phyloP scores from a whole-genome alignment of 2,329 filamentous ascomycete species.

The Colletotrichum ledebouriae region DNA sequence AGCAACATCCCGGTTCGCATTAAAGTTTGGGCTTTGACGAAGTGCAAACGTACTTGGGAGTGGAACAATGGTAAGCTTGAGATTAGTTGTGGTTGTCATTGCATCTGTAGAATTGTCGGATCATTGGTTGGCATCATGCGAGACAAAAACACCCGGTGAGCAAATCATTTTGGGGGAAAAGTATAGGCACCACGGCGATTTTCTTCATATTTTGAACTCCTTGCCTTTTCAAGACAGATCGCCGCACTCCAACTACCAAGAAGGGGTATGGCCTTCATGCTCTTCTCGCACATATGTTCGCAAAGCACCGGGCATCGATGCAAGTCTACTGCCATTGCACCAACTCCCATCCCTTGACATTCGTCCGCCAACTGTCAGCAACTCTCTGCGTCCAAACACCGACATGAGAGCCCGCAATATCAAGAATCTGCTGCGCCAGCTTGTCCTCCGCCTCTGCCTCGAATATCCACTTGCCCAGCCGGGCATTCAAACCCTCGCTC shows the following conservation, averaged over 20 bases:
- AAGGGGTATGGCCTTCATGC: neutral
- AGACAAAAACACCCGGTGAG: slow-evolving; percentile 25
- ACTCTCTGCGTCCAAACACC: slow-evolving; percentile 43
- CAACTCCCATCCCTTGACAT: slow-evolving; percentile 46
- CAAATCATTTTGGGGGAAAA: neutral
- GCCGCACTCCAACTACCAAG: neutral
- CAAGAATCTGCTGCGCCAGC: slow-evolving; percentile 32
- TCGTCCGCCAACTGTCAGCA: slow-evolving; percentile 45
- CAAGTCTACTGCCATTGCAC: slow-evolving; percentile 44
- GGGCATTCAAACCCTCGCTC: slow-evolving; percentile 47
- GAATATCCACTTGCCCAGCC: slow-evolving; percentile 48
- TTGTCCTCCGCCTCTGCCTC: slow-evolving; percentile 30
- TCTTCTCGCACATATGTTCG: neutral
- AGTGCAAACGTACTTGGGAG: too few relatives aligned
- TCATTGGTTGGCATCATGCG: neutral
- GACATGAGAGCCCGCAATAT: slow-evolving; percentile 23
- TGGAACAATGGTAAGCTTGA: neutral
- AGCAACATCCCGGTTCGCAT: neutral
- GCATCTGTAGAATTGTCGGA: slow-evolving; percentile 3
- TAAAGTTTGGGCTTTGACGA: neutral
- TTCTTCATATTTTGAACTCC: slow-evolving; percentile 30
- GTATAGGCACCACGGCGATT: neutral
- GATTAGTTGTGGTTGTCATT: neutral
- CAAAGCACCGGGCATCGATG: neutral
- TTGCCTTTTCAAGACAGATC: slow-evolving; percentile 5